Evolutionary conservation across 306 rosid genomes (phyloP).

Genomic region (Prunus campanulata): DNA sequence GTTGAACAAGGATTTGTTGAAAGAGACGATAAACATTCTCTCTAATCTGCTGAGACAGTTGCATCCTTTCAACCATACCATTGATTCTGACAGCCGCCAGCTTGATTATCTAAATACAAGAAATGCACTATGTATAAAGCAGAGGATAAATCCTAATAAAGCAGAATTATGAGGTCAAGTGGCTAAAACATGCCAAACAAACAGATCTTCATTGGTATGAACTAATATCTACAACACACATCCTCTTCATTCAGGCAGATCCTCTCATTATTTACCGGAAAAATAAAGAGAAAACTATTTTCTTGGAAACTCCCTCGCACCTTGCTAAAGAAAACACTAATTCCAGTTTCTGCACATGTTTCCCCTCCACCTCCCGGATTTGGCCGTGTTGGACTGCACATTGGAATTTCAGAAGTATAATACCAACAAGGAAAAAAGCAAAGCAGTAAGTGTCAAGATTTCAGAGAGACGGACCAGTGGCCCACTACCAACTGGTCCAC

Average conservation of each 20-base stretch:
- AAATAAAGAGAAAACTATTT: neutral
- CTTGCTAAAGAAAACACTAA: constrained; percentile 85
- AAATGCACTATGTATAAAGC: constrained; percentile 6
- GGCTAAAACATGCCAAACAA: neutral
- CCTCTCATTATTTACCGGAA: neutral
- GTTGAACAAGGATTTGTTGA: constrained; percentile 76
- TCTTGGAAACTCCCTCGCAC: constrained; percentile 35
- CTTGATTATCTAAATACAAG: constrained; percentile 62
- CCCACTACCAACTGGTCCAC: too few species aligned
- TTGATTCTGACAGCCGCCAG: constrained; percentile 97
- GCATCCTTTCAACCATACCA: constrained; percentile 97
- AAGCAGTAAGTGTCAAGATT: neutral
- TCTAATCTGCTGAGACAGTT: constrained; percentile 79
- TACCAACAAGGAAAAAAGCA: neutral
- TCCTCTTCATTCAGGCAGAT: neutral
- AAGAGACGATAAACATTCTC: constrained; percentile 90
- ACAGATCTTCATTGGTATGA: neutral
- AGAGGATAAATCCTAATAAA: neutral
- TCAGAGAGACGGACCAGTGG: too few species aligned
- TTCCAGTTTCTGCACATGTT: constrained; percentile 98
- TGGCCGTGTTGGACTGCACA: constrained; percentile 92
- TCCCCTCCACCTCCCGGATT: constrained; percentile 98
- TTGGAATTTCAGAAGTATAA: constrained; percentile 15
- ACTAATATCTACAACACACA: neutral
- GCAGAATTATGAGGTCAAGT: neutral